These are phyloP conservation scores for Delonix regia DNA, from an alignment of 306 rosid species.

Conservation along the genomic window DNA sequence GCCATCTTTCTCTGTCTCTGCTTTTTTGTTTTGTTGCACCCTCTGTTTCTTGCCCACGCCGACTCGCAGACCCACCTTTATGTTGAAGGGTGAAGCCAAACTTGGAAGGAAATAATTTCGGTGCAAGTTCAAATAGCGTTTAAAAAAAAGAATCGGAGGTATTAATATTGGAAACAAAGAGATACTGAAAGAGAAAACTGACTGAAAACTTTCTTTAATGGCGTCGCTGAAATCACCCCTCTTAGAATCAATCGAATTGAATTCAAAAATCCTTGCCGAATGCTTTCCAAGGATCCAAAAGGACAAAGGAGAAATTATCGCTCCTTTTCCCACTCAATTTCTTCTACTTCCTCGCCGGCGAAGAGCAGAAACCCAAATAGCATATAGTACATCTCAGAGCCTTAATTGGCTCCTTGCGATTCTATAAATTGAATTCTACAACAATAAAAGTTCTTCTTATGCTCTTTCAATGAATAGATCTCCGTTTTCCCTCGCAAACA, in stretches of 20 bases:
- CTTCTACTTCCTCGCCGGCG: constrained; percentile 47
- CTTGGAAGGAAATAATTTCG: neutral
- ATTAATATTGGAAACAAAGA: neutral
- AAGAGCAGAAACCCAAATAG: constrained; percentile 42
- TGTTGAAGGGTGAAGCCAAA: neutral
- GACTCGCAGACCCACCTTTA: too few relatives aligned
- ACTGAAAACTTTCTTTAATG: constrained; percentile 2
- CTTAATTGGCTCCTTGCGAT: constrained; percentile 36
- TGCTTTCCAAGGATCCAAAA: constrained; percentile 3
- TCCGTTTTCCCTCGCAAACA: neutral
- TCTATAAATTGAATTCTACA: neutral
- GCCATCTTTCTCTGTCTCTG: constrained; percentile 8
- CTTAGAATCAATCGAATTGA: neutral
- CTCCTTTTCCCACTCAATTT: constrained; percentile 69
- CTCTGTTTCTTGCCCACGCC: neutral
- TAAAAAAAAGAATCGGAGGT: neutral
- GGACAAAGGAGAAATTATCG: constrained; percentile 39
- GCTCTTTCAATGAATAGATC: neutral
- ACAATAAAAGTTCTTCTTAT: neutral
- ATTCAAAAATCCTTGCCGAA: neutral
- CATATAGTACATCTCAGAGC: constrained; percentile 54
- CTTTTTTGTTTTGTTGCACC: too few relatives aligned
- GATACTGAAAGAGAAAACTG: constrained; percentile 3
- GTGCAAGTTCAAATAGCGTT: neutral
- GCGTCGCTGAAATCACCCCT: constrained; percentile 20